Base-by-base conservation (phyloP, 805 yeast species). In the Nakazawaea siamensis region DNA sequence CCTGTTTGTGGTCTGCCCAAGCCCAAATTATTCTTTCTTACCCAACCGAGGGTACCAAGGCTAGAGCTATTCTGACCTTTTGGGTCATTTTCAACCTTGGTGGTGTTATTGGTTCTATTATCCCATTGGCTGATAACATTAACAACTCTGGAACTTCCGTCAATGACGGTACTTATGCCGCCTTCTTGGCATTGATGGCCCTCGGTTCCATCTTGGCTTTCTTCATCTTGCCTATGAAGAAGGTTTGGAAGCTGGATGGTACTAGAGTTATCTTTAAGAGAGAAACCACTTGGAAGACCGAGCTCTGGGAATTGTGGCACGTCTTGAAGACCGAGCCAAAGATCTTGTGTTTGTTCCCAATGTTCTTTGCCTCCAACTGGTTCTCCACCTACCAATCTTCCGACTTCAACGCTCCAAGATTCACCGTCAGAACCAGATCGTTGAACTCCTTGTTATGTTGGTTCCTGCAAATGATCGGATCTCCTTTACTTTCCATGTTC, bases 311-410 rank as follows among this genome's bases (percentile, higher is more conserved):
- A 29, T 57, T 73, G 45, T 50, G 50, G 41, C 46, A 48, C 28
- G 52, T 63, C 32, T 56, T 70, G 41, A 49, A 45, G 35, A 43
- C 41, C 17, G 68, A 67, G 45, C 71, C 71, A 31, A 59, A 55
- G 49, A 67, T 75, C 34, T 48, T 66, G 31, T 51, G 68, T 18
- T 46, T 73, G 50, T 68, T 76, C 63, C 82, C 82, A 29, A 65
- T 73, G 70, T 76, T 75, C 51, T 68, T 71, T 44, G 64, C 77
- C 19, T 71, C 81, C 24, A 76, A 76, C 59, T 76, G 76, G 76
- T 76, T 73, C 58, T 73, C 73, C 61, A 70, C 80, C 30, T 76
- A 76, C 53, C 80, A 76, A 54, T 74, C 70, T 47, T 73, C 73
- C 50, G 73, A 69, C 39, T 61, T 67, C 53, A 75, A 75, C 49